phyloP scores from a whole-genome alignment of 2,329 filamentous ascomycete species.

The Byssoonygena ceratinophila region DNA sequence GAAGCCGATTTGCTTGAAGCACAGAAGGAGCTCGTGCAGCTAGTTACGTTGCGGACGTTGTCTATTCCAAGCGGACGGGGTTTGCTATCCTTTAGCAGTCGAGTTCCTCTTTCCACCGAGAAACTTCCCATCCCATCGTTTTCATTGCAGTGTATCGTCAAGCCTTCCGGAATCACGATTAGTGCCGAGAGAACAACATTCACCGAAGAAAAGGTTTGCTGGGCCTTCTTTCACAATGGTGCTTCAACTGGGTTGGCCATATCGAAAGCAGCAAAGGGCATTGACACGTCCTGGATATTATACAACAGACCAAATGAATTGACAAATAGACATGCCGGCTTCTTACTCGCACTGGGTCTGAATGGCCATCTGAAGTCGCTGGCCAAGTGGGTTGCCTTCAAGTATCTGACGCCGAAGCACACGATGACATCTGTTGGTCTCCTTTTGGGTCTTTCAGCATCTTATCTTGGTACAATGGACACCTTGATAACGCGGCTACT shows the following conservation, averaged over 20 bases:
- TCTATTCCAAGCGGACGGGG: constrained; percentile 80
- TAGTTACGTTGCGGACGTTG: constrained; percentile 74
- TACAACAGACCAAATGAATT: constrained; percentile 93
- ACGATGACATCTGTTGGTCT: constrained; percentile 98
- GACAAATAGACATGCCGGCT: constrained; percentile 91
- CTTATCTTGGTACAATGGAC: constrained; percentile 95
- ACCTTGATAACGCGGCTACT: constrained; percentile 83
- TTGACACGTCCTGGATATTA: constrained; percentile 96
- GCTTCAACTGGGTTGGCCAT: constrained; percentile 88
- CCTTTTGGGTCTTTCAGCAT: constrained; percentile 82
- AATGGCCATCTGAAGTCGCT: constrained; percentile 91
- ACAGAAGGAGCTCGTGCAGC: constrained; percentile 81
- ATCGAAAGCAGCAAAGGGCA: constrained; percentile 77
- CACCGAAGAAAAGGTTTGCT: constrained; percentile 92
- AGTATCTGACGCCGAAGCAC: constrained; percentile 97
- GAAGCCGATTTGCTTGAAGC: constrained; percentile 83
- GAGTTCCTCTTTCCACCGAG: constrained; percentile 81
- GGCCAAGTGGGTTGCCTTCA: constrained; percentile 97
- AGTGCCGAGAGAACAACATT: constrained; percentile 82
- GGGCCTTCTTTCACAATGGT: constrained; percentile 97
- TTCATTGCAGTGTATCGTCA: constrained; percentile 82
- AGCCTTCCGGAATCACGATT: constrained; percentile 80
- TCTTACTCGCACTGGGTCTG: constrained; percentile 77
- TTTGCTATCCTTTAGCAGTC: constrained; percentile 76
- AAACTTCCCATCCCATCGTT: constrained; percentile 84